phyloP scores from a whole-genome alignment of 2,329 filamentous ascomycete genomes.

The Pyrenochaeta sp. region DNA sequence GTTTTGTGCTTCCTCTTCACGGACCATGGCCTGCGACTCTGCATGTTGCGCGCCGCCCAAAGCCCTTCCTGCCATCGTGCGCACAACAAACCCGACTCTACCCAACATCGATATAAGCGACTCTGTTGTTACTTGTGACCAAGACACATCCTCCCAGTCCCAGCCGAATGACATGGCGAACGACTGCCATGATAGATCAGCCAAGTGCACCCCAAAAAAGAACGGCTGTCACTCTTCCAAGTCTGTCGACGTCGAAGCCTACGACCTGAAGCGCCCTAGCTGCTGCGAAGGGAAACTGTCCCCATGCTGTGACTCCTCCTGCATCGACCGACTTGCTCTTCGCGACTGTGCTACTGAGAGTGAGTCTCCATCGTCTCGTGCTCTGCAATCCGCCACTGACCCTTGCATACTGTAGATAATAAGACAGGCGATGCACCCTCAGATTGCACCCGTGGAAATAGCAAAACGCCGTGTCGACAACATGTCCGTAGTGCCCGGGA shows the following conservation, averaged over 20 bases:
- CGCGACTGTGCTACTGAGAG: constrained; percentile 5
- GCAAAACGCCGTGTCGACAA: constrained; percentile 3
- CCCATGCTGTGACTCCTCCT: constrained; percentile 12
- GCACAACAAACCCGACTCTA: not conserved
- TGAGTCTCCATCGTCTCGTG: not conserved
- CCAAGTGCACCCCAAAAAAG: not conserved
- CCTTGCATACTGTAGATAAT: too few species aligned
- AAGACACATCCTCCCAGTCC: constrained; percentile 2
- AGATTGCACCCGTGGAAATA: not conserved
- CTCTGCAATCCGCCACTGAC: not conserved
- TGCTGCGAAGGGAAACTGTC: constrained; percentile 11
- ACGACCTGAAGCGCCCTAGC: constrained; percentile 2
- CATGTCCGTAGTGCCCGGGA: constrained; percentile 4
- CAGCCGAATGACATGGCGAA: not conserved
- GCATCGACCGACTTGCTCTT: constrained; percentile 9
- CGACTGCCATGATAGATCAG: not conserved
- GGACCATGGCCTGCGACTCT: constrained; percentile 8
- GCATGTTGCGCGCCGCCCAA: constrained; percentile 7
- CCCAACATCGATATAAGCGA: not conserved
- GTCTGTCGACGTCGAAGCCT: not conserved
- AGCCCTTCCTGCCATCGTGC: not conserved
- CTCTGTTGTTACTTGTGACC: constrained; percentile 2
- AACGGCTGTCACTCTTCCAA: constrained; percentile 6
- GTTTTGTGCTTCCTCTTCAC: constrained; percentile 1
- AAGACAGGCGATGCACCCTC: not conserved